These are phyloP conservation scores for Candida smagusa DNA, from an alignment of 1,139 yeast species.

Conservation along the genomic window DNA sequence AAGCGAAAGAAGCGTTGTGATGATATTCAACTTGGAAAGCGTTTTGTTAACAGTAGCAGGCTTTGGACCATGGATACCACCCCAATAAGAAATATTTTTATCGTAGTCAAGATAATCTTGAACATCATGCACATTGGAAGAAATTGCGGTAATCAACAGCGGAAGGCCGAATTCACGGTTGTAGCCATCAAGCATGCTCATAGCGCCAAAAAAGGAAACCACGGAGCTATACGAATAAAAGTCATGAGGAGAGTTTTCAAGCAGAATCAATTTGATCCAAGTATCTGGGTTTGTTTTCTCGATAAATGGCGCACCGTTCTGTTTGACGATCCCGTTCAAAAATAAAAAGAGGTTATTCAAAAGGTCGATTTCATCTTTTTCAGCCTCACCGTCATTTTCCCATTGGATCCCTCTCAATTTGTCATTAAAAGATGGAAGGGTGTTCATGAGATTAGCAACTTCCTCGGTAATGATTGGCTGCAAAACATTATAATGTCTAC, in stretches of 20 bases:
- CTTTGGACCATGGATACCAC: constrained; percentile 1
- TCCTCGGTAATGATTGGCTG: constrained; percentile 57
- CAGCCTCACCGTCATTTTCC: background rate
- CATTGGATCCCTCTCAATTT: background rate
- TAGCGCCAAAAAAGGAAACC: constrained; percentile 50
- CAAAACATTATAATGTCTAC: constrained; percentile 77
- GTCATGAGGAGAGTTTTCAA: constrained; percentile 60
- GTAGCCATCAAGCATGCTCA: constrained; percentile 56
- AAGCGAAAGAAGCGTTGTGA: constrained; percentile 41
- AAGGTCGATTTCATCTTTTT: background rate
- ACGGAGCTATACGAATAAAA: constrained; percentile 54
- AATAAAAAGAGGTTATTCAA: constrained; percentile 48
- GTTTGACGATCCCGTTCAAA: constrained; percentile 45
- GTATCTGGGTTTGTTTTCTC: constrained; percentile 38
- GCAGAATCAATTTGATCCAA: constrained; percentile 42
- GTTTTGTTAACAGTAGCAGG: constrained; percentile 16
- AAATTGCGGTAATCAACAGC: constrained; percentile 14
- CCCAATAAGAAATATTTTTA: constrained; percentile 21
- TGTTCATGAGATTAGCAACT: constrained; percentile 44
- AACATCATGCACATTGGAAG: constrained; percentile 10
- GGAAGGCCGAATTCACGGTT: constrained; percentile 50
- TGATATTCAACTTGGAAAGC: constrained; percentile 28
- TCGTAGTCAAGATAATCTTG: constrained; percentile 11
- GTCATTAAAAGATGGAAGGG: constrained; percentile 31
- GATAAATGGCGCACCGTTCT: constrained; percentile 39